These are phyloP conservation scores for Graphilbum ipis-grandicollis DNA, from an alignment of 2,329 filamentous ascomycete genomes.

Conservation along the genomic window DNA sequence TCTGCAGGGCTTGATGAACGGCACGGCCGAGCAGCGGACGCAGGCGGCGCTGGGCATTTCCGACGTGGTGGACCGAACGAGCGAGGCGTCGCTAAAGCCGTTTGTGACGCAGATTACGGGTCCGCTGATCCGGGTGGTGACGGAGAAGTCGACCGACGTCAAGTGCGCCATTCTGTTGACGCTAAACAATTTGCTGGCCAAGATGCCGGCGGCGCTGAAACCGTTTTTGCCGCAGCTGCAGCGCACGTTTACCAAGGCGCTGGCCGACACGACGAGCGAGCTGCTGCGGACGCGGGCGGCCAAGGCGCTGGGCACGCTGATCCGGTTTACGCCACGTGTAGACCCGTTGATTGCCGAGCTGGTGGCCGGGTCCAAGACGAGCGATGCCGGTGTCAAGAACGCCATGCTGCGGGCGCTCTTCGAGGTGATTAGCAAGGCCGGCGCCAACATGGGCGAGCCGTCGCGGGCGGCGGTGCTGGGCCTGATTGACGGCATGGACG, in stretches of 20 bases:
- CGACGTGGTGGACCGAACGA: slow-evolving; percentile 87
- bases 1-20: slow-evolving; percentile 94
- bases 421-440: slow-evolving; percentile 90
- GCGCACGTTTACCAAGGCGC: slow-evolving; percentile 87
- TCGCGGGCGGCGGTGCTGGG: slow-evolving; percentile 74
- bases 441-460: slow-evolving; percentile 81
- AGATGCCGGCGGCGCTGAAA: slow-evolving; percentile 89
- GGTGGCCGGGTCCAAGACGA: slow-evolving; percentile 86
- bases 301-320: slow-evolving; percentile 84
- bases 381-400: slow-evolving; percentile 70
- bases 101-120: slow-evolving; percentile 97
- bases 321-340: slow-evolving; percentile 86
- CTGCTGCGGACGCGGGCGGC: slow-evolving; percentile 73
- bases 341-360: slow-evolving; percentile 87
- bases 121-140: slow-evolving; percentile 92
- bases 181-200: slow-evolving; percentile 86
- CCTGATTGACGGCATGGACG: slow-evolving; percentile 76
- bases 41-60: slow-evolving; percentile 87
- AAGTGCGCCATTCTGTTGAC: slow-evolving; percentile 89
- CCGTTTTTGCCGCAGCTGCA: slow-evolving; percentile 94
- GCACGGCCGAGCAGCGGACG: slow-evolving; percentile 77
- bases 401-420: slow-evolving; percentile 96
- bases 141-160: slow-evolving; percentile 88
- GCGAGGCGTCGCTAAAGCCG: slow-evolving; percentile 70
- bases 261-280: slow-evolving; percentile 87